phyloP scores from a whole-genome alignment of 2,329 filamentous ascomycete species.

The Calycina herbarum region DNA sequence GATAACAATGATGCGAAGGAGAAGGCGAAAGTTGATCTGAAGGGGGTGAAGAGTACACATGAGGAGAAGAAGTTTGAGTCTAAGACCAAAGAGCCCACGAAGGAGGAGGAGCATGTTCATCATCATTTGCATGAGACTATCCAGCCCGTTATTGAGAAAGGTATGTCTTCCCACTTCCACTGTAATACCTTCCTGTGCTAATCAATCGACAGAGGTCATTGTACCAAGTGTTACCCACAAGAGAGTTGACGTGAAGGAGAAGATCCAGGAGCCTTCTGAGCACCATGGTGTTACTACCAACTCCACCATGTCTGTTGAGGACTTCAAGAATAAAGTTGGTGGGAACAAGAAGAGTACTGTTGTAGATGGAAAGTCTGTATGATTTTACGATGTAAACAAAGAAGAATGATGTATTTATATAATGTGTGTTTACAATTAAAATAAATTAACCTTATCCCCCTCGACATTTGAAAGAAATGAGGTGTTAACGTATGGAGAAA shows the following conservation, averaged over 20 bases:
- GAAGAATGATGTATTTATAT: not conserved
- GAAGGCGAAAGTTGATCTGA: slow-evolving; percentile 44
- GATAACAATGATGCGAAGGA: not conserved
- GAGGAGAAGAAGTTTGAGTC: slow-evolving; percentile 35
- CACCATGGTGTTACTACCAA: slow-evolving; percentile 64
- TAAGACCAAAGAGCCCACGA: slow-evolving; percentile 48
- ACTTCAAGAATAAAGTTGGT: slow-evolving; percentile 49
- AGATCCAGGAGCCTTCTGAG: slow-evolving; percentile 53
- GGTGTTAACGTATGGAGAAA: no score
- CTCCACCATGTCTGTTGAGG: slow-evolving; percentile 60
- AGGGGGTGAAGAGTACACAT: slow-evolving; percentile 51
- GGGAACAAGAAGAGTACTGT: not conserved
- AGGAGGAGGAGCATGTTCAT: slow-evolving; percentile 61
- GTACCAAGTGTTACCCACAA: slow-evolving; percentile 68
- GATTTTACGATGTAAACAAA: not conserved
- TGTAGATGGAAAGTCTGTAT: not conserved
- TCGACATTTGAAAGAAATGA: no score
- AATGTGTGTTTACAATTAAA: no score
- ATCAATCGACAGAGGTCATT: not conserved
- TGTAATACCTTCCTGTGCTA: not conserved
- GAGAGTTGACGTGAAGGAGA: slow-evolving; percentile 53
- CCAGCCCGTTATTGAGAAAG: slow-evolving; percentile 67
- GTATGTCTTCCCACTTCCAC: slow-evolving; percentile 7
- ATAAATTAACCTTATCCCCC: no score
- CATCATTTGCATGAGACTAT: slow-evolving; percentile 51